Conservation (phyloP, 2,329 filamentous ascomycete genomes). For the Ophiobolus disseminans region DNA sequence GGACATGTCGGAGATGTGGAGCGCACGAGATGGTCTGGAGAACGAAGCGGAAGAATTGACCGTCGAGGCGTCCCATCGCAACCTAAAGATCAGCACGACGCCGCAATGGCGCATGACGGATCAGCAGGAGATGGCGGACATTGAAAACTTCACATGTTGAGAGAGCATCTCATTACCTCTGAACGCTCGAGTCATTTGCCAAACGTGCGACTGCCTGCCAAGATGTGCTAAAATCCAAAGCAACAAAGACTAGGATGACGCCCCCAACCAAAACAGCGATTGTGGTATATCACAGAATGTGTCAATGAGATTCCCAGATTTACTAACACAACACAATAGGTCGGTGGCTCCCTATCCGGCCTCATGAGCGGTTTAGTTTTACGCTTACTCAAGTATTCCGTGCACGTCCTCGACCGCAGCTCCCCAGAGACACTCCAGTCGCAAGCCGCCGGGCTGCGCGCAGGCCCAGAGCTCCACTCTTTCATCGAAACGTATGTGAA, state of each 20-base stretch:
- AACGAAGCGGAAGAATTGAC: too few relatives aligned
- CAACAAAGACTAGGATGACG: not conserved
- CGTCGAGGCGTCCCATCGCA: too few relatives aligned
- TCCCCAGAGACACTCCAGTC: constrained; percentile 1
- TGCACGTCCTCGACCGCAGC: constrained; percentile 9
- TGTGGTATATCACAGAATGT: not conserved
- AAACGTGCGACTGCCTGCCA: too few relatives aligned
- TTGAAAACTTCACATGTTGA: not conserved
- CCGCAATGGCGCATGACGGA: not conserved
- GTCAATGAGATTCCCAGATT: too few relatives aligned
- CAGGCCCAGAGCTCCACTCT: constrained; percentile 2
- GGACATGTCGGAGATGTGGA: too few relatives aligned
- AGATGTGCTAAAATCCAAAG: too few relatives aligned
- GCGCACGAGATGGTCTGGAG: too few relatives aligned
- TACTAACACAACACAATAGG: not conserved
- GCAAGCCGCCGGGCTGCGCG: constrained; percentile 6
- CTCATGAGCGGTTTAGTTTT: constrained; percentile 8
- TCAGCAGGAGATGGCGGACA: not conserved
- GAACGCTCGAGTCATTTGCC: too few relatives aligned
- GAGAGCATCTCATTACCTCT: not conserved
- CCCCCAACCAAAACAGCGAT: not conserved
- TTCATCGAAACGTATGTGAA: constrained; percentile 6
- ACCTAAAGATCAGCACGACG: not conserved
- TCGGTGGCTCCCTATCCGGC: constrained; percentile 8
- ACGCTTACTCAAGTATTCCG: not conserved